These are phyloP conservation scores for Litsea cubeba DNA, from an alignment of 164 flowering plant genomes.

Conservation along the genomic window DNA sequence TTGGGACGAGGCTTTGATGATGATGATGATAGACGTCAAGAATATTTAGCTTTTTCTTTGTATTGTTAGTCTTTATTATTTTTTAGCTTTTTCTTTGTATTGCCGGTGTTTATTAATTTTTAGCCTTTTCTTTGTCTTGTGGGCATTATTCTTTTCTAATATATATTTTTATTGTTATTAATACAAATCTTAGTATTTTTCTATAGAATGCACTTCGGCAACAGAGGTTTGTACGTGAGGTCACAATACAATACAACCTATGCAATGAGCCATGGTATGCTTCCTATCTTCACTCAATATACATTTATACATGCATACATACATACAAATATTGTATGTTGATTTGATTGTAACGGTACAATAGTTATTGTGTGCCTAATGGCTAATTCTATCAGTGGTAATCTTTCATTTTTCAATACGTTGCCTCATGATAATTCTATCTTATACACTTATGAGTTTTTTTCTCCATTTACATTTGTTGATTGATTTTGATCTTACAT, in stretches of 20 bases:
- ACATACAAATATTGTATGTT: background rate
- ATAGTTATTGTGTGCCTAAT: background rate
- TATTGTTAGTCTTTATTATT: too few relatives aligned
- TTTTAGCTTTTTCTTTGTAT: background rate
- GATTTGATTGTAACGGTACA: background rate
- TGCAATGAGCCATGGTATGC: conserved; percentile 97
- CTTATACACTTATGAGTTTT: too few relatives aligned
- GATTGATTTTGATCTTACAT: too few relatives aligned
- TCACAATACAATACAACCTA: conserved; percentile 90
- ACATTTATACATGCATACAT: background rate
- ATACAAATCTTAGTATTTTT: too few relatives aligned
- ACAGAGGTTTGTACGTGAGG: conserved; percentile 93
- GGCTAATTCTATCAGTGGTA: background rate
- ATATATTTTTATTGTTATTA: too few relatives aligned
- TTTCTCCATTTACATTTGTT: too few relatives aligned
- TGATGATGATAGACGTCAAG: too few relatives aligned
- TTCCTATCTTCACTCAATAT: background rate
- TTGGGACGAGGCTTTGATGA: too few relatives aligned
- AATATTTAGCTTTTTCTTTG: too few relatives aligned
- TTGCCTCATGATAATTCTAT: too few relatives aligned
- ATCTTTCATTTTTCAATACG: background rate
- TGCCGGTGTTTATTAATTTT: background rate
- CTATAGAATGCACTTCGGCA: conserved; percentile 87
- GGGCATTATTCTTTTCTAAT: background rate
- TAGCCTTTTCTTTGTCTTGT: background rate